A percentile compares a stretch with the other conserved stretches of the same genome.
These are phyloP conservation scores for Acacia acuminata DNA, from an alignment of 306 rosid species.

Conservation along the genomic window DNA sequence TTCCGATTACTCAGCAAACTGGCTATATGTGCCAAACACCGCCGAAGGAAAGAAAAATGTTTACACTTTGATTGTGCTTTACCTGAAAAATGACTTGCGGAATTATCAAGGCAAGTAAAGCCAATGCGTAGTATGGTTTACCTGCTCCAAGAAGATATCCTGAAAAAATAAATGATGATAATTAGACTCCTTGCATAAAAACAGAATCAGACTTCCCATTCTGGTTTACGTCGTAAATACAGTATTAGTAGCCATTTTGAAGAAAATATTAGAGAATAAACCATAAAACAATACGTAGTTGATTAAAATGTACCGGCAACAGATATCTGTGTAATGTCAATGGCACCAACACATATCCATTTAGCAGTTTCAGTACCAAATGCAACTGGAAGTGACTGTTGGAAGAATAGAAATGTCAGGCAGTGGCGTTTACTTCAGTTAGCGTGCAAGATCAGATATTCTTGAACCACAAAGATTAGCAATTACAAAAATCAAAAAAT, in stretches of 20 bases:
- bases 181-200: neutral
- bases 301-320: conserved; percentile 67
- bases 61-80: neutral
- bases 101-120: conserved; percentile 69
- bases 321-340: conserved; percentile 89
- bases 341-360: conserved; percentile 98
- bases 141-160: conserved; percentile 91
- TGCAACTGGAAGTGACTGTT: conserved; percentile 96
- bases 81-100: conserved; percentile 97
- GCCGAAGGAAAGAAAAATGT: neutral
- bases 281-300: neutral
- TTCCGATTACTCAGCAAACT: neutral
- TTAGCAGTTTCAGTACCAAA: conserved; percentile 95
- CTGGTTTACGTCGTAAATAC: neutral
- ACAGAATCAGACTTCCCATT: neutral
- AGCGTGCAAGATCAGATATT: conserved; percentile 19
- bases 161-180: conserved; percentile 36
- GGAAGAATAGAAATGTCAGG: conserved; percentile 9
- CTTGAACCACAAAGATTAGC: neutral
- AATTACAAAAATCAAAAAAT: neutral
- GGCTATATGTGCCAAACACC: neutral
- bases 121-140: conserved; percentile 85
- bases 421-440: conserved; percentile 24
- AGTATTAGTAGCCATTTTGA: neutral
- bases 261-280: neutral